Base-by-base conservation (phyloP, 2,329 filamentous ascomycete species). In the Pseudogymnoascus sp. region DNA sequence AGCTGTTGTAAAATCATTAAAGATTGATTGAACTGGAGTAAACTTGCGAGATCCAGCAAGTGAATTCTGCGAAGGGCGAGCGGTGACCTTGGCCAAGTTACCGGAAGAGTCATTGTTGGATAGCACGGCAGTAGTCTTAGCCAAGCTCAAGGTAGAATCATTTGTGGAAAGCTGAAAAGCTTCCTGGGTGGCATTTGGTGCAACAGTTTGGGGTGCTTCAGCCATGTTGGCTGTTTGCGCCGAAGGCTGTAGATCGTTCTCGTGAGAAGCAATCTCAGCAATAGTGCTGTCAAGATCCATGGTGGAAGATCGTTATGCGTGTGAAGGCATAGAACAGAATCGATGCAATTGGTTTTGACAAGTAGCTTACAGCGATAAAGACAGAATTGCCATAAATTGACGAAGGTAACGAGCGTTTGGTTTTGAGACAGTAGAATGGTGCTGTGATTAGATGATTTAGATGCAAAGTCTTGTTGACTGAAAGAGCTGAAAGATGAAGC, bases 1-100 rank as follows among this genome's bases (percentile, higher is more conserved):
- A 0, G 69, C 69, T 6, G 67, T 68, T 4, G 58, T 58, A 18
- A 69, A 62, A 52, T 71, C 68, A 57, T 68, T 18, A 37, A 69
- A 71, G 3, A 69, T 64, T 34, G 65, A 61, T 30, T 63, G 63
- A 7, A 62, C 57, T 13, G 66, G 65, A 4, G 65, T 62, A 23
- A 59, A 60, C 28, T 65, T 66, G 26, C 45, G 45, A 52, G 45
- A 18, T 28, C 45, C 45, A 6, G 7, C 41, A 30, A 52, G n/a
- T 30, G 45, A 52, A 52, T 30, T 52, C 4, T 30, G 45, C 6
- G 26, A 52, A 30, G 45, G 23, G 13, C n/a, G 45, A 18, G 26
- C 19, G 9, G 26, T 4, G 9, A 52, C 26, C 26, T 52, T 52
- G 23, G 45, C 26, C 26, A 52, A 52, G n/a, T 52, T 52, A n/a